phyloP scores from a whole-genome alignment of 2,329 filamentous ascomycete genomes.

The Colletotrichum eremochloae region DNA sequence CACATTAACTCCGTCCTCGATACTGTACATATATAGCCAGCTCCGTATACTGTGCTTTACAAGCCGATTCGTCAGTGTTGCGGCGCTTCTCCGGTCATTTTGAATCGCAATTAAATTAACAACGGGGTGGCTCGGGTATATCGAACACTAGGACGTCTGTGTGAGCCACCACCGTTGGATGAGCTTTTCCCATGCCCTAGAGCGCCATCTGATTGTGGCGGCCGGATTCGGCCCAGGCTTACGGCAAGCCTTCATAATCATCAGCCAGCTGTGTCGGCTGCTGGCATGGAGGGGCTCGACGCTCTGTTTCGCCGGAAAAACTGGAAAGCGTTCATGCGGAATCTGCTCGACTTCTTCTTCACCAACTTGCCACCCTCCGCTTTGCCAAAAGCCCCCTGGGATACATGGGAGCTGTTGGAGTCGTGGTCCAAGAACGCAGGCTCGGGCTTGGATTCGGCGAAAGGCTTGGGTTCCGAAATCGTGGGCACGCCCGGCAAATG shows the following conservation, averaged over 20 bases:
- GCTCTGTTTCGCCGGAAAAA: constrained; percentile 67
- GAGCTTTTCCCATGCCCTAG: constrained; percentile 2
- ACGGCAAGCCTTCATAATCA: neutral
- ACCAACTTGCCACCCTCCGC: constrained; percentile 62
- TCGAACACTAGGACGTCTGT: constrained; percentile 28
- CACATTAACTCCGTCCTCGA: constrained; percentile 41
- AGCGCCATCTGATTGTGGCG: neutral
- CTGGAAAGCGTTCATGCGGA: constrained; percentile 72
- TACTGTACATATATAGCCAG: constrained; percentile 42
- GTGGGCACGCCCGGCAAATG: constrained; percentile 60
- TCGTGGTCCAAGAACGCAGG: constrained; percentile 34
- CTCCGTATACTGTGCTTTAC: constrained; percentile 36
- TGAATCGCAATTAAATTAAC: constrained; percentile 31
- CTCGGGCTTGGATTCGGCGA: constrained; percentile 37
- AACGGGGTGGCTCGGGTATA: constrained; percentile 36
- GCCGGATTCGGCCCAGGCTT: constrained; percentile 2
- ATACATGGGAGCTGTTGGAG: constrained; percentile 45
- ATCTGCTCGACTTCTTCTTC: constrained; percentile 74
- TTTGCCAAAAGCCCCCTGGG: constrained; percentile 60
- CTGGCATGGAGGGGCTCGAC: constrained; percentile 52
- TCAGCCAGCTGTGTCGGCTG: constrained; percentile 48
- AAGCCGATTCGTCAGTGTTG: constrained; percentile 28
- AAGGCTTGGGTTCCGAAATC: constrained; percentile 55
- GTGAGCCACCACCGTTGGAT: constrained; percentile 19
- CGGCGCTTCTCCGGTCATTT: constrained; percentile 20